A percentile compares a stretch with the other conserved stretches of the same genome.
phyloP scores from a whole-genome alignment of 148 eudicot species.

The Polygonum maritimum region DNA sequence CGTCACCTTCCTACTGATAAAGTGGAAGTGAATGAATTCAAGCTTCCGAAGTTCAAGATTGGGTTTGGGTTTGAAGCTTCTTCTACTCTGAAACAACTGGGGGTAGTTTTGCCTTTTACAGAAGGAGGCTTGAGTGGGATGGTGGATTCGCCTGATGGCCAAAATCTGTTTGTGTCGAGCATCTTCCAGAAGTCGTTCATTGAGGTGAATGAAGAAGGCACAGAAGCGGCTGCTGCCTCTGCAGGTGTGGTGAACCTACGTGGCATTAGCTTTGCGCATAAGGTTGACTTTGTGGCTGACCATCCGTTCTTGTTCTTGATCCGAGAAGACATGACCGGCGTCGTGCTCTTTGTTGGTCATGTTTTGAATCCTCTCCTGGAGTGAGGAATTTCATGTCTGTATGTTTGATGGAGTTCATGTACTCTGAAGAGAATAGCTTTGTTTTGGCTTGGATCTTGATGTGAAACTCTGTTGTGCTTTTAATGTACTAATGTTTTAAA shows the following conservation, averaged over 20 bases:
- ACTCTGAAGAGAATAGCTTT: background rate
- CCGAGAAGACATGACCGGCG: slow-evolving; percentile 69
- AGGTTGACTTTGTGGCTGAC: slow-evolving; percentile 82
- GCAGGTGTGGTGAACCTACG: slow-evolving; percentile 34
- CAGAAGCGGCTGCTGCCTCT: slow-evolving; percentile 86
- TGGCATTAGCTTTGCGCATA: slow-evolving; percentile 1
- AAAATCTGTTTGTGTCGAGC: slow-evolving; percentile 49
- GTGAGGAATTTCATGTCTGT: slow-evolving; percentile 4
- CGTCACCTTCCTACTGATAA: slow-evolving; percentile 34
- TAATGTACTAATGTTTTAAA: background rate
- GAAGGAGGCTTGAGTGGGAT: slow-evolving; percentile 66
- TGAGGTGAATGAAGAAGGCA: slow-evolving; percentile 92
- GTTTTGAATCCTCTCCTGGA: slow-evolving; percentile 42
- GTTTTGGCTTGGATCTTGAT: background rate
- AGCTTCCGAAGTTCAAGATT: slow-evolving; percentile 65
- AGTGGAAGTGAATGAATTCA: slow-evolving; percentile 53
- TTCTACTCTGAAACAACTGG: slow-evolving; percentile 44
- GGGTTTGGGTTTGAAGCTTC: slow-evolving; percentile 79
- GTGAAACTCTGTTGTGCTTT: background rate
- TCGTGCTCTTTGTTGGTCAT: slow-evolving; percentile 61
- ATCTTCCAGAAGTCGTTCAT: slow-evolving; percentile 74
- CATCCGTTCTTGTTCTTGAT: slow-evolving; percentile 78
- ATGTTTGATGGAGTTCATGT: background rate
- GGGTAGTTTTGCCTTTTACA: slow-evolving; percentile 48
- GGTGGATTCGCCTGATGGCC: slow-evolving; percentile 46